Evolutionary conservation across 2,329 filamentous ascomycete genomes (phyloP), one percentile per base, ranked within the genome.

Genomic region (Arachnomyces sp.): DNA sequence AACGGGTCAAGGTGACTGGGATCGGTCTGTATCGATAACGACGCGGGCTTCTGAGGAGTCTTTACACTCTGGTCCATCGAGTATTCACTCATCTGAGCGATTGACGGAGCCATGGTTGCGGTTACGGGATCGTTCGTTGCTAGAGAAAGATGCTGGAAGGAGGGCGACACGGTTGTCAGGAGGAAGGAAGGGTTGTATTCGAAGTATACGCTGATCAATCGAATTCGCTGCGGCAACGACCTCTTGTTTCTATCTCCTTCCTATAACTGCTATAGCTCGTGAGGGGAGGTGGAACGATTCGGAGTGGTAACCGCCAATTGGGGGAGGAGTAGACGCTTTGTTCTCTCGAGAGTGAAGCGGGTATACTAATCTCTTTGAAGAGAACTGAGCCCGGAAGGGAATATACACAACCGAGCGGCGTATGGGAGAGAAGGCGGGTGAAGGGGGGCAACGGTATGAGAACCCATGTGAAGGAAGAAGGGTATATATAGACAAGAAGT

Each of bases 331-430:
- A 9, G 20, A 25, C 9, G 20, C 20, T 25, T 25, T 25, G 20
- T 25, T 25, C 20, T 25, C 20, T 25, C 20, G 38, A 32, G 29
- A 11, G 11, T 8, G 32, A 7, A 11, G 25, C 36, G 16, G 33
- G 18, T 20, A 16, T 33, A 37, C 44, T 46, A 48, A 37, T 44
- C 39, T 40, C 46, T 43, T 39, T 48, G 46, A 25, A 48, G 46
- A 12, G 46, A 48, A 38, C 42, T 44, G 35, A 39, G 20, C 5
- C 20, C 20, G 20, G 20, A 25, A 9, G 20, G 20, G 9, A 25
- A 25, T 5, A 25, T 25, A 25, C 9, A 25, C 20, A 25, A 25
- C 20, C 20, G 20, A 25, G 20, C 20, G 20, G 20, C 20, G 20
- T 25, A 25, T 9, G 20, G 20, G 20, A 25, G 20, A 25, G 20